Evolutionary conservation across 441 rosid genomes (phyloP).

Genomic region (Arabidopsis hybrid): DNA sequence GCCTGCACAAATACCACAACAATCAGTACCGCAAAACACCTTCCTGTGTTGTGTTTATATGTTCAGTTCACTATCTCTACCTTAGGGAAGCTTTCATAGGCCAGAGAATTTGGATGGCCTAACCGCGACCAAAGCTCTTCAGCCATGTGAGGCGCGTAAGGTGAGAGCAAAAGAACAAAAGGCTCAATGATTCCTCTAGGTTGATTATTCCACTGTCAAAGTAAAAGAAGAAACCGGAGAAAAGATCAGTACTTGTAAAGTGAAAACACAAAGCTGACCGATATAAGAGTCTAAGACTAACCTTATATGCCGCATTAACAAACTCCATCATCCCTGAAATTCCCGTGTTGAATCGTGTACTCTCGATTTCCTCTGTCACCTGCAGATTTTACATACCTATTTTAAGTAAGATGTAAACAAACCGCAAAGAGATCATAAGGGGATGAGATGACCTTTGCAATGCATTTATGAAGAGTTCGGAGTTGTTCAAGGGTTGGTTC

Average conservation of each 20-base stretch:
- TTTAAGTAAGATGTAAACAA: conserved; percentile 1
- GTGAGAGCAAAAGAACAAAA: conserved; percentile 82
- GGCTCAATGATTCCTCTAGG: conserved; percentile 72
- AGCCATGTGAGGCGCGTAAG: conserved; percentile 95
- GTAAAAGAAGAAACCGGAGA: conserved; percentile 11
- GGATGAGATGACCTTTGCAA: conserved; percentile 69
- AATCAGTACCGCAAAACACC: conserved; percentile 10
- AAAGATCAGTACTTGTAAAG: background rate
- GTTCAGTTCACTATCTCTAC: conserved; percentile 43
- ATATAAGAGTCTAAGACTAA: conserved; percentile 32
- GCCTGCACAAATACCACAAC: conserved; percentile 58
- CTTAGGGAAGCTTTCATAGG: conserved; percentile 76
- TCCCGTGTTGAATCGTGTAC: conserved; percentile 92
- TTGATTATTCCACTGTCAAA: conserved; percentile 78
- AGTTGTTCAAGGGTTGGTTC: conserved; percentile 81
- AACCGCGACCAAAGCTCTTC: conserved; percentile 97
- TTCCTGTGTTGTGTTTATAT: conserved; percentile 6
- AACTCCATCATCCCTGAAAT: conserved; percentile 99
- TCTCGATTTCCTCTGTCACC: conserved; percentile 96
- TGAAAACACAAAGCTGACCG: background rate
- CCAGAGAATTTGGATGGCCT: conserved; percentile 72
- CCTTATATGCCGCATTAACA: conserved; percentile 90
- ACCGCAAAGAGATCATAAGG: background rate
- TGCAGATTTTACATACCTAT: conserved; percentile 37
- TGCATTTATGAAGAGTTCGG: conserved; percentile 83